Base-by-base conservation (phyloP, 2,329 filamentous ascomycete genomes). In the Clonostachys sp. region DNA sequence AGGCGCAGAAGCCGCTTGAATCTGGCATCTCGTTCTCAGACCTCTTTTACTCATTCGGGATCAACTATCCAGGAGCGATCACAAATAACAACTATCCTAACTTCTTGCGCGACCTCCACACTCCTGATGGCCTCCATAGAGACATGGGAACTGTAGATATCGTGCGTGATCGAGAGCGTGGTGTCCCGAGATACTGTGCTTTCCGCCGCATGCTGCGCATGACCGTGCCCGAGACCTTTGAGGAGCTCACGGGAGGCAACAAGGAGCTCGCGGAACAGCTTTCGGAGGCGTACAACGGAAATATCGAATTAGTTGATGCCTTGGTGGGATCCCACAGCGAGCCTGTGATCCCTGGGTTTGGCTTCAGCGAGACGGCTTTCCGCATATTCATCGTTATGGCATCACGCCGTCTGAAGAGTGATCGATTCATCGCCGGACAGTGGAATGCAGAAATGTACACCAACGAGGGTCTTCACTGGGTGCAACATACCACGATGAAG, bases 311-410 rank as follows among this genome's bases (percentile, higher is more conserved):
- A 12, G 68, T 74, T 0, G 72, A 74, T 47, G 52, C 65, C 2
- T 57, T 74, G 1, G 62, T 74, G 2, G 72, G 71, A 0, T 68
- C 61, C 33, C 65, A 67, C 34, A 60, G 63, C 41, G 72, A 75
- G 53, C 68, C 68, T 1, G 47, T 74, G 6, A 67, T 68, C 5
- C 56, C 65, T 34, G 72, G 71, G 1, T 75, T 74, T 45, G 72
- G 71, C 0, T 74, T 75, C 54, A 70, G 65, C 50, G 72, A 75
- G 45, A 75, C 71, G 3, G 71, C 71, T 3, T 74, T 75, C 51
- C 55, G 70, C 1, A 58, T 74, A 2, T 73, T 73, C 48, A 70
- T 74, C 36, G 50, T 73, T 2, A 73, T 73, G 70, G 71, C 70
- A 2, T 65, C 61, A 39, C 51, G 70, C 12, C 52, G 66, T 18